Conservation (phyloP, 2,329 filamentous ascomycete genomes). For the Penicillium sp. region DNA sequence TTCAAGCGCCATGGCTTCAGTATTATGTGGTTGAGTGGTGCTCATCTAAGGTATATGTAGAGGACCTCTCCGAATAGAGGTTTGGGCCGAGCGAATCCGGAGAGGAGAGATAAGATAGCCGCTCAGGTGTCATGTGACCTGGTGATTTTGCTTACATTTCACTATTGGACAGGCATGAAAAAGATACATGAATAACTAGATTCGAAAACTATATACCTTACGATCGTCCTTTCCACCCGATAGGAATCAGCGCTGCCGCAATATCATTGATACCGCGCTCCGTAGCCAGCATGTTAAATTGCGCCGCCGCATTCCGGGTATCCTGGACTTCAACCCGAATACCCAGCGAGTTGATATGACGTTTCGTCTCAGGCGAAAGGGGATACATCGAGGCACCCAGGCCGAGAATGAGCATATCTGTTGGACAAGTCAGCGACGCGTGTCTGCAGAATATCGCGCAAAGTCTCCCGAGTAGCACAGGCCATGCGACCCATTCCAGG, state of each 20-base stretch:
- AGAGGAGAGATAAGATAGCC: constrained; percentile 8
- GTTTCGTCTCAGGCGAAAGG: constrained; percentile 70
- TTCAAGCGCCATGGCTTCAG: constrained; percentile 39
- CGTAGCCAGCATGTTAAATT: constrained; percentile 93
- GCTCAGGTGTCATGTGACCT: neutral
- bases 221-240: constrained; percentile 66
- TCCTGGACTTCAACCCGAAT: constrained; percentile 86
- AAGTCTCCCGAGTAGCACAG: constrained; percentile 8
- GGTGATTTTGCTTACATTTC: neutral
- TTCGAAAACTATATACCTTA: neutral
- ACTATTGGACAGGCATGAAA: neutral
- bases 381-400: constrained; percentile 74
- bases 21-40: neutral
- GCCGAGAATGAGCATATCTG: constrained; percentile 87
- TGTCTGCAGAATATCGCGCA: constrained; percentile 1
- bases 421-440: constrained; percentile 4
- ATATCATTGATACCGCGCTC: constrained; percentile 83
- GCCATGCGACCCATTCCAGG: constrained; percentile 1
- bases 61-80: neutral
- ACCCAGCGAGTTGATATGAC: constrained; percentile 71
- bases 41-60: neutral
- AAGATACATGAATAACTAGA: neutral
- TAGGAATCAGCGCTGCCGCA: constrained; percentile 81
- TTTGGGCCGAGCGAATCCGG: constrained; percentile 3
- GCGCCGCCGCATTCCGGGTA: constrained; percentile 87